These are phyloP conservation scores for Taiozyma onychis DNA, from an alignment of 1,139 yeast genomes.

Conservation along the genomic window DNA sequence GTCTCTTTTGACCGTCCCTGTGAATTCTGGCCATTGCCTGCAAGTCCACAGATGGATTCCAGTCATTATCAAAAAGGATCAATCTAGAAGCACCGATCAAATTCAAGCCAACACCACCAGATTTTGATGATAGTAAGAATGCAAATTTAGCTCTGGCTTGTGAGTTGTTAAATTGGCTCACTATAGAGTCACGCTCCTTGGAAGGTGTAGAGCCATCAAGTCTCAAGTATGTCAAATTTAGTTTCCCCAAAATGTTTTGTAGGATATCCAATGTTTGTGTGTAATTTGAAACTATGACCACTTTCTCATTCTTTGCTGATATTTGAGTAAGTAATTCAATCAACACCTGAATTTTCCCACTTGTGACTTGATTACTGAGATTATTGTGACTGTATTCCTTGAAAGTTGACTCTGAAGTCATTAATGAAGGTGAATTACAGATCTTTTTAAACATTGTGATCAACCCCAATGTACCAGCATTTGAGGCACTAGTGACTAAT, in stretches of 20 bases:
- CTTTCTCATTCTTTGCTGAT: constrained; percentile 52
- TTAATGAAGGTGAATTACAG: constrained; percentile 74
- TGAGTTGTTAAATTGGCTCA: constrained; percentile 59
- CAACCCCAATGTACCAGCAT: constrained; percentile 40
- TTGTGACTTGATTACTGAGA: constrained; percentile 24
- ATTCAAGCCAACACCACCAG: constrained; percentile 94
- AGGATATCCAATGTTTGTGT: constrained; percentile 83
- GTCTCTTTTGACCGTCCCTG: constrained; percentile 82
- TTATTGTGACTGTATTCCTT: constrained; percentile 10
- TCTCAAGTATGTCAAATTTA: constrained; percentile 50
- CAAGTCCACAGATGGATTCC: constrained; percentile 91
- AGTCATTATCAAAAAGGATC: constrained; percentile 80
- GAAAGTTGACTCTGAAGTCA: constrained; percentile 35
- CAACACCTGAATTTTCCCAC: constrained; percentile 55
- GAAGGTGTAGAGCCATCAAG: constrained; percentile 84
- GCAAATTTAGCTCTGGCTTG: constrained; percentile 43
- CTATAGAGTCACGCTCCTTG: constrained; percentile 57
- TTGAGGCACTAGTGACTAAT: constrained; percentile 21
- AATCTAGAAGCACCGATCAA: constrained; percentile 86
- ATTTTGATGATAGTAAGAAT: constrained; percentile 78
- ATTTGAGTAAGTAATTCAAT: constrained; percentile 50
- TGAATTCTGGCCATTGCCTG: constrained; percentile 97
- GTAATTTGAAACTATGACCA: constrained; percentile 82
- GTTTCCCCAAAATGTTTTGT: constrained; percentile 47
- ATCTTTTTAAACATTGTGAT: constrained; percentile 75